Evolutionary conservation across 2,329 filamentous ascomycete genomes (phyloP), one percentile per base, ranked within the genome.

Genomic region (Didymella arachidicola): DNA sequence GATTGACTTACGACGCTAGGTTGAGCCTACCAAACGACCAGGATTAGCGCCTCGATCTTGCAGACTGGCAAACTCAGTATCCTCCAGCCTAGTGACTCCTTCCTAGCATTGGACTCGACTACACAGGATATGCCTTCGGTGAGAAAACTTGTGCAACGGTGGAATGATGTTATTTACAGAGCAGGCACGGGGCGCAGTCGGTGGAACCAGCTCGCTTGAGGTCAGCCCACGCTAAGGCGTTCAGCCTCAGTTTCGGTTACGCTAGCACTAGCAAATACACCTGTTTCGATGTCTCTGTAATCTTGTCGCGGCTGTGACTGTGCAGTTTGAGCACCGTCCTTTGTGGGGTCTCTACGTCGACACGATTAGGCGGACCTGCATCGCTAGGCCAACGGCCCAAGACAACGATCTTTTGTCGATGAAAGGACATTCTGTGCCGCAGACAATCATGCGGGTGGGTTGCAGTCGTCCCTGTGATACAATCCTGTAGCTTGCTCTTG

Each of bases 261-360:
- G 22, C 42, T 43, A 58, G 18, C 44, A 34, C 46, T 59, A 59
- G 34, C n/a, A 7, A 43, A 46, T 59, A 59, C 39, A 59, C 51
- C 45, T 36, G 39, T 59, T 59, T 51, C 26, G 57, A 27, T 41
- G 26, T 19, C 19, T 19, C 2, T 12, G 50, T 59, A 36, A 53
- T 32, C 7, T 27, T 54, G 34, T 53, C 34, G 51, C 45, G 29
- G 43, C 55, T 47, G 42, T 52, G n/a, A 39, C n/a, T 39, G 18
- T 19, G 47, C 42, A 36, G 34, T 34, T 27, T 29, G 36, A 43
- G 42, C 49, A 38, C 19, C 30, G 48, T 38, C 34, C 38, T 41
- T 27, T 39, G 25, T 46, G 30, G 30, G 55, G 36, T 49, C 44
- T 32, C 26, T 39, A 39, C 30, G 25, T 32, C 16, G 14, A 32